Conservation (phyloP, 768 basidiomycete genomes). For the Obba rivulosa region DNA sequence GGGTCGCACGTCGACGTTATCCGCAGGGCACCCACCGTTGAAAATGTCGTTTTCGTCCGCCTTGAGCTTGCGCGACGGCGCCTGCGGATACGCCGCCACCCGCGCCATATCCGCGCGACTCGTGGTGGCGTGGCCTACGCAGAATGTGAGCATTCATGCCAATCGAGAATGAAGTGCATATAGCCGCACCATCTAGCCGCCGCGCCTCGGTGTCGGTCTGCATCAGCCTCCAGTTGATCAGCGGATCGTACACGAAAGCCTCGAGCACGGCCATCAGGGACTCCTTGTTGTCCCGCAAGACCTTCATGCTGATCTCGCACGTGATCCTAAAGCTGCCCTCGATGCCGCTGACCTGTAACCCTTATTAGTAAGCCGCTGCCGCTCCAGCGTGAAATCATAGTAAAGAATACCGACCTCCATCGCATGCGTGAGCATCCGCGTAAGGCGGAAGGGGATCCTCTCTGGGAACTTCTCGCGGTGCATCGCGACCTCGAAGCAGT, state of each 20-base stretch:
- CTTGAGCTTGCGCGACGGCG: slow-evolving; percentile 73
- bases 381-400: not conserved
- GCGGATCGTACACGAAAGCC: slow-evolving; percentile 96
- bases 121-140: not conserved
- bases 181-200: slow-evolving; percentile 55
- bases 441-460: slow-evolving; percentile 96
- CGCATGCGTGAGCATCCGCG: slow-evolving; percentile 96
- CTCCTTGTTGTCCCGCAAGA: slow-evolving; percentile 94
- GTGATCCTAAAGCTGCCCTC: slow-evolving; percentile 95
- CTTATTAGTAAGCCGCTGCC: slow-evolving; percentile 6
- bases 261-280: slow-evolving; percentile 99
- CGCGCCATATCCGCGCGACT: slow-evolving; percentile 47
- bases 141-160: not conserved
- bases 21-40: slow-evolving; percentile 51
- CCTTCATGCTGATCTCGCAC: slow-evolving; percentile 97
- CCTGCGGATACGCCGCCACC: slow-evolving; percentile 71
- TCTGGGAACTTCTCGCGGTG: slow-evolving; percentile 98
- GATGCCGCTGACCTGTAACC: slow-evolving; percentile 84
- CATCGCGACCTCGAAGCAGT: slow-evolving; percentile 98
- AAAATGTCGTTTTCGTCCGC: slow-evolving; percentile 94
- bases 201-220: slow-evolving; percentile 68
- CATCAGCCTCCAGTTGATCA: slow-evolving; percentile 96
- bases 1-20: not conserved
- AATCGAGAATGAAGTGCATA: not conserved
- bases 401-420: slow-evolving; percentile 99